phyloP scores from a whole-genome alignment of 768 basidiomycete genomes.

The Trametes gibbosa region DNA sequence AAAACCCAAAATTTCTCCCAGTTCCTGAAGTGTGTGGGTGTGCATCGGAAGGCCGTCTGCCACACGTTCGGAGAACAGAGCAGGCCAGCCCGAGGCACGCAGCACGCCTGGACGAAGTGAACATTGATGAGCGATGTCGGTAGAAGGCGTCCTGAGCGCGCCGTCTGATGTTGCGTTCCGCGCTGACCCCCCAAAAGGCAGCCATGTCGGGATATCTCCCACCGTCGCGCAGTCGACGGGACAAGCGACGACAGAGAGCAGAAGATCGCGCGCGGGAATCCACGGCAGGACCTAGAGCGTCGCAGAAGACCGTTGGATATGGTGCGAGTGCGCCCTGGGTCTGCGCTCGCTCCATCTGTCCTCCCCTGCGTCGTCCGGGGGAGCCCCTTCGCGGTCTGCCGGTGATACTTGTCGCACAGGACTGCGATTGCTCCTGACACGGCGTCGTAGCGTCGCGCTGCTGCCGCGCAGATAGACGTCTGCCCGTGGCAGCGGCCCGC shows the following conservation, averaged over 20 bases:
- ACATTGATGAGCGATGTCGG: slow-evolving; percentile 9
- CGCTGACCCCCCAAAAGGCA: background rate
- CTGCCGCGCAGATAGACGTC: background rate
- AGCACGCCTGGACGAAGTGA: background rate
- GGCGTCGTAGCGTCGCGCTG: slow-evolving; percentile 3
- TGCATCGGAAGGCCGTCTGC: background rate
- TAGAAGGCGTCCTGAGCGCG: background rate
- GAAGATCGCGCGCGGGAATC: background rate
- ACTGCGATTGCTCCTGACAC: background rate
- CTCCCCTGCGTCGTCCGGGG: background rate
- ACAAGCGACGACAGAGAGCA: background rate
- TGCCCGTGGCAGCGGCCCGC: slow-evolving; percentile 1
- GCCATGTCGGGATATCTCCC: background rate
- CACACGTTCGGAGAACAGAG: background rate
- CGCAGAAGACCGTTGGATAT: slow-evolving; percentile 1
- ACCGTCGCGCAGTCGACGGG: background rate
- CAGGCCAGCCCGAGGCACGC: background rate
- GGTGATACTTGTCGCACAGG: slow-evolving; percentile 5
- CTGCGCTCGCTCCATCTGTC: background rate
- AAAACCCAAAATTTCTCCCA: background rate
- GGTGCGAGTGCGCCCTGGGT: slow-evolving; percentile 5
- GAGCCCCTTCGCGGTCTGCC: background rate
- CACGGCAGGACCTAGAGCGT: slow-evolving; percentile 7
- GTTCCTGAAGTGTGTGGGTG: background rate
- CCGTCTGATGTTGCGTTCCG: slow-evolving; percentile 4